Conservation (phyloP, 495 filamentous ascomycete species). For the Neurospora sp. region DNA sequence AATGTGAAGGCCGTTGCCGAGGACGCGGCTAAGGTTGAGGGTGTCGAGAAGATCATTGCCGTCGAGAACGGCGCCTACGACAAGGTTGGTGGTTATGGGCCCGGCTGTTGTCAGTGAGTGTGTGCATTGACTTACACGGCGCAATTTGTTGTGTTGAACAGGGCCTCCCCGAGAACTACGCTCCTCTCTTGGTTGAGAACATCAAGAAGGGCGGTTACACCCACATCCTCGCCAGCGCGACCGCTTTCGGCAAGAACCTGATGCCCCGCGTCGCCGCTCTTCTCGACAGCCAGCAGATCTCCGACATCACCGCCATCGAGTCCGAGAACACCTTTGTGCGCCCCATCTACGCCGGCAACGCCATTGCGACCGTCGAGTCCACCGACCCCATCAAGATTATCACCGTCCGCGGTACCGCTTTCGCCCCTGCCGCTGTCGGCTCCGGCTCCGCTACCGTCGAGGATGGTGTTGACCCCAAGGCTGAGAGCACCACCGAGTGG, state of each 20-base stretch:
- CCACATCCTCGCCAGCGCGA: constrained; percentile 82
- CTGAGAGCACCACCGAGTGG: constrained; percentile 67
- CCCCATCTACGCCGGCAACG: constrained; percentile 96
- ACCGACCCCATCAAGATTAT: constrained; percentile 77
- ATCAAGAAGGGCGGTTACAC: constrained; percentile 89
- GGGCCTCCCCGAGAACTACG: constrained; percentile 90
- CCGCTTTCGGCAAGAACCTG: constrained; percentile 93
- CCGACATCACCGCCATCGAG: constrained; percentile 79
- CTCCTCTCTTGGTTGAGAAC: constrained; percentile 87
- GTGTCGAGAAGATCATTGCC: constrained; percentile 80
- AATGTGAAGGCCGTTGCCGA: constrained; percentile 71
- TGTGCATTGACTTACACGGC: neutral
- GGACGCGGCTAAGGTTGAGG: constrained; percentile 80
- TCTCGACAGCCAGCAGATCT: constrained; percentile 84
- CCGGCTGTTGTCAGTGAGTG: neutral
- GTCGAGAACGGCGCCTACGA: constrained; percentile 87
- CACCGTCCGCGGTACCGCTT: constrained; percentile 88
- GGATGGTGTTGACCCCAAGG: constrained; percentile 65
- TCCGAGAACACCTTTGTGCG: constrained; percentile 92
- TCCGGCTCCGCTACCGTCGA: constrained; percentile 48
- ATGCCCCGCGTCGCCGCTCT: constrained; percentile 93
- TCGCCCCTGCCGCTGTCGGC: constrained; percentile 48
- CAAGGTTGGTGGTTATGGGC: constrained; percentile 46
- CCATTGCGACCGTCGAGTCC: constrained; percentile 92
- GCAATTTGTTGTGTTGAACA: constrained; percentile 21